Conservation (phyloP, 1,284 basidiomycete species). For the Hemileia vastatrix region DNA sequence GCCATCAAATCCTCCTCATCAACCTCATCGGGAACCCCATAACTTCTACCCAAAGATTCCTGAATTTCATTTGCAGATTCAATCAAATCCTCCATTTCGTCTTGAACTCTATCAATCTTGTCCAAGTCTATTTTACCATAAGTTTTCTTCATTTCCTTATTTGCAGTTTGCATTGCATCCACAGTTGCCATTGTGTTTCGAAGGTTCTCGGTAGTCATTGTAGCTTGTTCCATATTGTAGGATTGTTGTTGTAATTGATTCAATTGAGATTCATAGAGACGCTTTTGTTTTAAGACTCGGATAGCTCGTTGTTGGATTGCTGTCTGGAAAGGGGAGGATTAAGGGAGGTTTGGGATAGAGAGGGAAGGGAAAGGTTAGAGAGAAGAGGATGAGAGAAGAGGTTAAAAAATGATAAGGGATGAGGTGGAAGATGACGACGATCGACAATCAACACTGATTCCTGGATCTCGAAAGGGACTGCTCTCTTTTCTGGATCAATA, state of each 20-base stretch:
- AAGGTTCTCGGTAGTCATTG: slow-evolving; percentile 93
- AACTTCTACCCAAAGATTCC: slow-evolving; percentile 80
- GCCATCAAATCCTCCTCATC: slow-evolving; percentile 96
- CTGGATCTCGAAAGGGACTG: too few species aligned
- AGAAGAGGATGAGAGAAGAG: too few species aligned
- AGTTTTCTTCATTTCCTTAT: slow-evolving; percentile 92
- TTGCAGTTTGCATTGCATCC: slow-evolving; percentile 89
- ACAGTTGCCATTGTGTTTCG: slow-evolving; percentile 99
- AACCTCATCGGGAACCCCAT: slow-evolving; percentile 91
- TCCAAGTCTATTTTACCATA: slow-evolving; percentile 96
- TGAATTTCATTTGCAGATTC: slow-evolving; percentile 98
- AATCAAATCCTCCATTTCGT: slow-evolving; percentile 93
- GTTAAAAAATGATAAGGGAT: too few species aligned
- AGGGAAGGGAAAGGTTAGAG: too few species aligned
- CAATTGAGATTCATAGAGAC: slow-evolving; percentile 72
- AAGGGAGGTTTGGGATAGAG: too few species aligned
- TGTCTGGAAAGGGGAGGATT: slow-evolving; percentile 49
- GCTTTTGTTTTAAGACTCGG: slow-evolving; percentile 82
- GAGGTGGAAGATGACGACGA: too few species aligned
- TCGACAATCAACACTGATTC: too few species aligned
- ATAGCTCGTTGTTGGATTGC: slow-evolving; percentile 90
- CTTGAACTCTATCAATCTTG: slow-evolving; percentile 94
- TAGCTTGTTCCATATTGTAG: slow-evolving; percentile 97
- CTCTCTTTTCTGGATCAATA: too few species aligned
- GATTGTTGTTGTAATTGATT: slow-evolving; percentile 85